phyloP scores from a whole-genome alignment of 495 filamentous ascomycete species.

The Penicillium silybi region DNA sequence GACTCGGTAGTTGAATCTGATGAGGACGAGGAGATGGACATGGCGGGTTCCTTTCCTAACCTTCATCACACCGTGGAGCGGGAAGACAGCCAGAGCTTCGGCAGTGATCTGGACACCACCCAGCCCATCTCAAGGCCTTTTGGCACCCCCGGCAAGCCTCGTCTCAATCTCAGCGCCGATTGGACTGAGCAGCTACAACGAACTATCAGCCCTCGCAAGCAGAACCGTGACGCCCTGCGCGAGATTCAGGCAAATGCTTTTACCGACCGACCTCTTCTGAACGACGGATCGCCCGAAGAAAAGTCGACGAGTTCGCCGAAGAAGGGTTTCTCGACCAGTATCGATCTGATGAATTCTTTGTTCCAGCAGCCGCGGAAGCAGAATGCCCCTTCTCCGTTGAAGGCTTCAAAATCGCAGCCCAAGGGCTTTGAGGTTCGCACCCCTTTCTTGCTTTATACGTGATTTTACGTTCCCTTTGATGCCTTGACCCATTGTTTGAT shows the following conservation, averaged over 20 bases:
- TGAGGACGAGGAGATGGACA: constrained; percentile 66
- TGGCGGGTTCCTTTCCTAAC: constrained; percentile 69
- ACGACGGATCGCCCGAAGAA: constrained; percentile 34
- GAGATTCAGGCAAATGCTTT: constrained; percentile 57
- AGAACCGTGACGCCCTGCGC: constrained; percentile 66
- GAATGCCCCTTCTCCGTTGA: constrained; percentile 31
- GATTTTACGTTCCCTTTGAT: constrained; percentile 1
- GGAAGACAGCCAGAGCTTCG: constrained; percentile 40
- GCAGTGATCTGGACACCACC: constrained; percentile 45
- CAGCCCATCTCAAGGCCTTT: constrained; percentile 36
- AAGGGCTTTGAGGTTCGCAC: constrained; percentile 73
- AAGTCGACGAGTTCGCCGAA: constrained; percentile 34
- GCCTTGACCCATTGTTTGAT: neutral
- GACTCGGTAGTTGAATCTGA: constrained; percentile 68
- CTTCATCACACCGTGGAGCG: constrained; percentile 66
- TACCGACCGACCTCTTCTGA: constrained; percentile 30
- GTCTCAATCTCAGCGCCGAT: constrained; percentile 57
- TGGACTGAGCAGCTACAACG: constrained; percentile 91
- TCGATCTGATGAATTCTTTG: constrained; percentile 89
- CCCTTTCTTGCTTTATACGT: constrained; percentile 35
- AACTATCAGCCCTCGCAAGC: constrained; percentile 86
- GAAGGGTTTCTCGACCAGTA: constrained; percentile 67
- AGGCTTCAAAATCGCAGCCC: constrained; percentile 44
- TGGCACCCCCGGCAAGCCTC: constrained; percentile 57
- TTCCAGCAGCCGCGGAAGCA: constrained; percentile 57